A percentile compares a stretch with the other conserved stretches of the same genome.
phyloP scores from a whole-genome alignment of 2,329 filamentous ascomycete genomes.

The Didymella arachidicola region DNA sequence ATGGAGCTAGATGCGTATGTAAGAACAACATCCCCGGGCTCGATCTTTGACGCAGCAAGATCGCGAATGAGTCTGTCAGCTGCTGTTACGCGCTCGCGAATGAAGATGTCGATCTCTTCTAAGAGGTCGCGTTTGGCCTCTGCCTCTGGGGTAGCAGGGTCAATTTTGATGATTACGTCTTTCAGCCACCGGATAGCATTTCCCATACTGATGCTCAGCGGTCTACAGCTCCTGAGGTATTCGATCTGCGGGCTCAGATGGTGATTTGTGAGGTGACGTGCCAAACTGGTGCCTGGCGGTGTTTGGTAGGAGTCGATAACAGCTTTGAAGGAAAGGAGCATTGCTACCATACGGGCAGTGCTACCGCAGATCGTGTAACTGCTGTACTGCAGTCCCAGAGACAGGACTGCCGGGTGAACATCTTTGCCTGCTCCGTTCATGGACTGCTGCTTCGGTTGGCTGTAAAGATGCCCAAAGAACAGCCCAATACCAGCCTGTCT shows the following conservation, averaged over 20 bases:
- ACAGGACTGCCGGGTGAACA: conserved; percentile 85
- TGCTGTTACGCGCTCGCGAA: conserved; percentile 86
- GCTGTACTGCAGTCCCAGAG: conserved; percentile 88
- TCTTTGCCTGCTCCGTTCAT: conserved; percentile 69
- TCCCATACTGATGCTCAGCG: conserved; percentile 95
- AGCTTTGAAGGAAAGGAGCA: conserved; percentile 86
- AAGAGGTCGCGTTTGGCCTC: conserved; percentile 82
- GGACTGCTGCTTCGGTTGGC: conserved; percentile 73
- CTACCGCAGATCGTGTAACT: conserved; percentile 89
- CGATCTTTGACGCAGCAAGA: conserved; percentile 77
- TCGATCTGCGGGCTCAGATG: conserved; percentile 94
- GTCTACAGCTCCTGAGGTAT: conserved; percentile 91
- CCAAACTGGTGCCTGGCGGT: conserved; percentile 81
- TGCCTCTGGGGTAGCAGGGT: conserved; percentile 82
- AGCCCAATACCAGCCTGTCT: conserved; percentile 67
- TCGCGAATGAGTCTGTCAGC: conserved; percentile 86
- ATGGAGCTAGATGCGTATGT: conserved; percentile 88
- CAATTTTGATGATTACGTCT: conserved; percentile 87
- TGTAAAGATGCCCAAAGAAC: conserved; percentile 78
- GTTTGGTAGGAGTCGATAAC: conserved; percentile 94
- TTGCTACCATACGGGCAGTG: conserved; percentile 85
- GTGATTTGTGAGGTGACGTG: conserved; percentile 89
- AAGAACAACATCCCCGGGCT: conserved; percentile 80
- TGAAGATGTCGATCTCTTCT: conserved; percentile 85
- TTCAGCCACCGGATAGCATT: conserved; percentile 97